Evolutionary conservation across 2,329 filamentous ascomycete species (phyloP).

Genomic region (Trichophaea hybrida): DNA sequence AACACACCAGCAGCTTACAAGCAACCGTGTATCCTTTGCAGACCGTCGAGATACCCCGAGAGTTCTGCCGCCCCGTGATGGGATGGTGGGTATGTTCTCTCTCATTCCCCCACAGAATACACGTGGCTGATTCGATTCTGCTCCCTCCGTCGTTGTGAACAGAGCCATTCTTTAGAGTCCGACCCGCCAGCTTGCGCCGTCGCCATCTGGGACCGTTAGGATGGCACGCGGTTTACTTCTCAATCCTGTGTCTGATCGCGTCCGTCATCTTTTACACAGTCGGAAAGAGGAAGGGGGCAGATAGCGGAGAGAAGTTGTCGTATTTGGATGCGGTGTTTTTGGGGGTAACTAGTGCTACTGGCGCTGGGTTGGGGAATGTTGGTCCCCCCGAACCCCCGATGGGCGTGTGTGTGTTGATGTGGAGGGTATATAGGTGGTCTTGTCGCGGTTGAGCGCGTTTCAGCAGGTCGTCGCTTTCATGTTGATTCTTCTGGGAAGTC

Average conservation of each 20-base stretch:
- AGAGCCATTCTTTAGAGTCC: slow-evolving; percentile 22
- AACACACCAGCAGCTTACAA: background rate
- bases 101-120: background rate
- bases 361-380: slow-evolving; percentile 53
- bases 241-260: slow-evolving; percentile 40
- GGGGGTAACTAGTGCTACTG: slow-evolving; percentile 50
- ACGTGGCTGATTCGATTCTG: background rate
- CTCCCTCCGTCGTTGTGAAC: background rate
- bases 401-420: background rate
- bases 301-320: slow-evolving; percentile 30
- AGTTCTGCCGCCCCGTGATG: slow-evolving; percentile 17
- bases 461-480: slow-evolving; percentile 53
- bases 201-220: background rate
- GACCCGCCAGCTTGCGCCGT: slow-evolving; percentile 9
- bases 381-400: slow-evolving; percentile 36
- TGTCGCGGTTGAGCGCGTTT: slow-evolving; percentile 42
- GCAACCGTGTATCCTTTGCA: slow-evolving; percentile 16
- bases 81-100: slow-evolving; percentile 21
- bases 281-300: slow-evolving; percentile 33
- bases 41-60: background rate
- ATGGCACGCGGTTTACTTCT: slow-evolving; percentile 40
- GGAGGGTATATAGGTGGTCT: slow-evolving; percentile 18
- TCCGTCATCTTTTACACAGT: slow-evolving; percentile 49
- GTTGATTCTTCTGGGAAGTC: slow-evolving; percentile 50
- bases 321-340: slow-evolving; percentile 55